These are phyloP conservation scores for Echites panduratus DNA, from an alignment of 257 asterid species.

Conservation along the genomic window DNA sequence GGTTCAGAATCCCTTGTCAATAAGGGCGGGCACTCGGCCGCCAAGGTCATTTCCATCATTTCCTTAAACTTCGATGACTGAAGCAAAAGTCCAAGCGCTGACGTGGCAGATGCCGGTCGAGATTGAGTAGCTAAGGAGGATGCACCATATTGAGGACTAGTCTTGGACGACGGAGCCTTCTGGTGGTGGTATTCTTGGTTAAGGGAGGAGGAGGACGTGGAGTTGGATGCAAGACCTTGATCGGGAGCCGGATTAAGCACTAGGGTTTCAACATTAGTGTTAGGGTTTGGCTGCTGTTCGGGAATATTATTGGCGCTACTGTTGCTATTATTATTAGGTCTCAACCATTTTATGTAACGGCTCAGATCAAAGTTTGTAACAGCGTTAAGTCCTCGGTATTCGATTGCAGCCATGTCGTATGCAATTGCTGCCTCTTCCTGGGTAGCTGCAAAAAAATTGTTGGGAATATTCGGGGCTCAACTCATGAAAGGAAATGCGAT, in stretches of 20 bases:
- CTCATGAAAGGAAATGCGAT: not conserved
- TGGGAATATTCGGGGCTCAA: not conserved
- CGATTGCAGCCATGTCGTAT: conserved; percentile 87
- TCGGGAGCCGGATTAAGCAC: conserved; percentile 10
- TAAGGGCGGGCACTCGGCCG: conserved; percentile 41
- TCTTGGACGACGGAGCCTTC: not conserved
- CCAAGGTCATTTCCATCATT: conserved; percentile 76
- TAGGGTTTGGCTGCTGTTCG: conserved; percentile 16
- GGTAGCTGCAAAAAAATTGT: conserved; percentile 42
- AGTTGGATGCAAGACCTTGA: conserved; percentile 11
- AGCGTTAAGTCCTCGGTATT: conserved; percentile 75
- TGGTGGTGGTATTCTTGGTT: conserved; percentile 15
- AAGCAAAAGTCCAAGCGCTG: conserved; percentile 78
- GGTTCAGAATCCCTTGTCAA: conserved; percentile 25
- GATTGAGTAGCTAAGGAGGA: conserved; percentile 18
- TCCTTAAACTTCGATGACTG: conserved; percentile 78
- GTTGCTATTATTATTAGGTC: conserved; percentile 27
- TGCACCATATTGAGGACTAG: not conserved
- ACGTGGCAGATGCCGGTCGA: conserved; percentile 45
- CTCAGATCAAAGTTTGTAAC: conserved; percentile 82
- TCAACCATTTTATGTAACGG: conserved; percentile 79
- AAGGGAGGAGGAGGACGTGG: conserved; percentile 14
- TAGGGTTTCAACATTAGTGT: conserved; percentile 10
- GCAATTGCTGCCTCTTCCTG: conserved; percentile 91
- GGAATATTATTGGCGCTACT: not conserved